phyloP scores from a whole-genome alignment of 148 eudicot genomes.

The Persicaria tinctoria region DNA sequence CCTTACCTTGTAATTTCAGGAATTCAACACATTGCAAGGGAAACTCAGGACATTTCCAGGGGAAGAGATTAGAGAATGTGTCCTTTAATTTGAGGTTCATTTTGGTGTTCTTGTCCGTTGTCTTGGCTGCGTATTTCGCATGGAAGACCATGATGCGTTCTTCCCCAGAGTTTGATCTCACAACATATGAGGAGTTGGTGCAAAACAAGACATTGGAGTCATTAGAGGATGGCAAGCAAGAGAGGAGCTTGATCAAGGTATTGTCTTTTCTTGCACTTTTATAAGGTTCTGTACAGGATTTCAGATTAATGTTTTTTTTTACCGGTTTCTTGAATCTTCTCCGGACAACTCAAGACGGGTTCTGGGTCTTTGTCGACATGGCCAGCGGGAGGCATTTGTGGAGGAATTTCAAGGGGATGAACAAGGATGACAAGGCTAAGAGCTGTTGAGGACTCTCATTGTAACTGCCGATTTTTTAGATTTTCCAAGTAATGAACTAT shows the following conservation, averaged over 20 bases:
- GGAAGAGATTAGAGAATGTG: constrained; percentile 9
- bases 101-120: constrained; percentile 10
- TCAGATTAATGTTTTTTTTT: not conserved
- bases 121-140: constrained; percentile 11
- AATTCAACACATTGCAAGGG: not conserved
- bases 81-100: constrained; percentile 14
- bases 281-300: not conserved
- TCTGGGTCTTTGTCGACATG: constrained; percentile 14
- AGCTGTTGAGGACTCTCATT: constrained; percentile 3
- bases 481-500: not conserved
- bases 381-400: constrained; percentile 12
- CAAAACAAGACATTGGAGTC: not conserved
- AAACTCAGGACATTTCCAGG: not conserved
- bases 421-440: constrained; percentile 2
- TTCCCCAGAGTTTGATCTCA: constrained; percentile 1
- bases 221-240: constrained; percentile 3
- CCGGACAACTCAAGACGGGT: constrained; percentile 7
- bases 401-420: constrained; percentile 14
- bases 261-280: not conserved
- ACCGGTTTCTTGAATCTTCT: constrained; percentile 3
- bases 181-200: not conserved
- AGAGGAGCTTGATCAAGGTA: constrained; percentile 3
- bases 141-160: constrained; percentile 1
- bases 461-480: not conserved
- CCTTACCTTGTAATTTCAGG: not conserved